Base-by-base conservation (phyloP, 805 yeast genomes). In the Nakazawaea wyomingensis region DNA sequence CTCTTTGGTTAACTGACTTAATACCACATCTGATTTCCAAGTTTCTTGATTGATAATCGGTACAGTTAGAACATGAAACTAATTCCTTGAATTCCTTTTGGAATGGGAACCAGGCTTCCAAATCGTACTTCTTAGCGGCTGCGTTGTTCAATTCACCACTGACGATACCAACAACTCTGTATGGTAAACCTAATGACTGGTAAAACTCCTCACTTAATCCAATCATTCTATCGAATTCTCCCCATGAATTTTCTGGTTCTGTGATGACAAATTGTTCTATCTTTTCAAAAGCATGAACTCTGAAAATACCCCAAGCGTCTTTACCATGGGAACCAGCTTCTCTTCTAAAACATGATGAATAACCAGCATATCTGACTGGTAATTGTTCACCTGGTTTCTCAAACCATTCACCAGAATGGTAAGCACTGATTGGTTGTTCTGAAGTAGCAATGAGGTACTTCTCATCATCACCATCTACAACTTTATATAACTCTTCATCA, bases 41-140 rank as follows among this genome's bases (percentile, higher is more conserved):
- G 77, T 91, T 91, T 75, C 99, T 85, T 42, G 98, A 87, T 75
- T 93, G 99, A 70, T 93, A 93, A 71, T 93, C 99, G 48, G 99
- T 93, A 80, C 99, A 93, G 78, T 93, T 93, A 47, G 98, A 91
- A 74, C 98, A 91, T 16, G 96, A 88, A 44, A 93, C 99, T 59
- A 93, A 80, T 73, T 93, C 99, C 72, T 93, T 93, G 74, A 86
- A 93, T 71, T 93, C 99, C 66, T 89, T 78, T 76, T 93, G 99
- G 86, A 76, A 93, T 62, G 99, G 99, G 95, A 93, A 93, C 99
- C 99, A 93, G 40, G 99, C 99, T 75, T 93, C 99, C 62, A 93
- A 78, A 72, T 93, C 99, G 72, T 84, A 93, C 69, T 93, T 93
- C 76, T 93, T 93, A 53, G 99, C 98, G 50, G 99, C 99, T 42